These are phyloP conservation scores for Flaveria trinervia DNA, from an alignment of 129 eudicot species.

Conservation along the genomic window DNA sequence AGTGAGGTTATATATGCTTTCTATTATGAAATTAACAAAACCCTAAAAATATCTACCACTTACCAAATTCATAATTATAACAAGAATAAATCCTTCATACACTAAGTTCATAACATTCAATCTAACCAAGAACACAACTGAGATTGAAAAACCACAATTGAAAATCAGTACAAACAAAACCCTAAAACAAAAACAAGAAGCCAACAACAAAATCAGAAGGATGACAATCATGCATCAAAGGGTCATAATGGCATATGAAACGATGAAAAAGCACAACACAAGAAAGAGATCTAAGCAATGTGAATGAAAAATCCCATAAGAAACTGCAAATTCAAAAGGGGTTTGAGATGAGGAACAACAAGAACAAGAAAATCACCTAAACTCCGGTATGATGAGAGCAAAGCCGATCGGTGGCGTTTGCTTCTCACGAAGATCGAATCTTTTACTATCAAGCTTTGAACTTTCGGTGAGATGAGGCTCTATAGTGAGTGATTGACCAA, in stretches of 20 bases:
- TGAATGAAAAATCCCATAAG: not conserved
- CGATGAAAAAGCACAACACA: not conserved
- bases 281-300: slow-evolving; percentile 5
- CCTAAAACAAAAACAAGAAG: not conserved
- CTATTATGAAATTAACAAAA: not conserved
- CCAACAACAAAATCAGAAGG: not conserved
- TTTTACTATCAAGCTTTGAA: no score
- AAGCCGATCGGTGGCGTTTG: not conserved
- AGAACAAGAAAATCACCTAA: not conserved
- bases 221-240: not conserved
- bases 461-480: not conserved
- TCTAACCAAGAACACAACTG: not conserved
- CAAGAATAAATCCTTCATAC: not conserved
- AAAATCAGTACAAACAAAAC: not conserved
- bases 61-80: no score
- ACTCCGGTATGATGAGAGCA: not conserved
- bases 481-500: not conserved
- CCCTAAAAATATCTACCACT: not conserved
- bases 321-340: not conserved
- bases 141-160: no score
- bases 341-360: not conserved
- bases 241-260: not conserved
- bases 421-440: not conserved
- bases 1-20: not conserved
- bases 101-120: not conserved